phyloP scores from a whole-genome alignment of 2,329 filamentous ascomycete genomes.

The Stromatinia cepivora region DNA sequence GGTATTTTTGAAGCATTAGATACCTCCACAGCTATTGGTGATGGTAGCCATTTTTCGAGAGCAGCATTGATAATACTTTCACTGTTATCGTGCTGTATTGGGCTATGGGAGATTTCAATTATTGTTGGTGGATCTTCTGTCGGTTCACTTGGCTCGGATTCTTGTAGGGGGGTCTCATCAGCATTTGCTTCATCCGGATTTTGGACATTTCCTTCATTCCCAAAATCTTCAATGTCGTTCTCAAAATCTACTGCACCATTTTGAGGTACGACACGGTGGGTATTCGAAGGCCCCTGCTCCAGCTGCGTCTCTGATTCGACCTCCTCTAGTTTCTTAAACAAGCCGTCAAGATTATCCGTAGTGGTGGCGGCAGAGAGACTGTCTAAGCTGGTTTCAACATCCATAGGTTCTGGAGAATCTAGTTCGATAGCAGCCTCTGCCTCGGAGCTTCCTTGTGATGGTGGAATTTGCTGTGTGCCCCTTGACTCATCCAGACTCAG shows the following conservation, averaged over 20 bases:
- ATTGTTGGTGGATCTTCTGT: background rate
- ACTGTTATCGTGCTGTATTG: background rate
- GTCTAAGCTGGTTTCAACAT: background rate
- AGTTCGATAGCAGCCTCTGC: background rate
- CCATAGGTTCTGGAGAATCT: conserved; percentile 6
- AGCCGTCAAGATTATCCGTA: conserved; percentile 12
- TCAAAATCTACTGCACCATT: background rate
- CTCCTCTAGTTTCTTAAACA: conserved; percentile 11
- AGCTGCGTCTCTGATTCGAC: background rate
- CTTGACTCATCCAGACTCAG: background rate
- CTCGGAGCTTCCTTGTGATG: background rate
- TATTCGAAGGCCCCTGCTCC: background rate
- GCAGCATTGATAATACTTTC: background rate
- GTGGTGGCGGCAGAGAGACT: background rate
- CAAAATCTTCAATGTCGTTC: background rate
- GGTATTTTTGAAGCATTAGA: background rate
- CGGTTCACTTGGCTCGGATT: background rate
- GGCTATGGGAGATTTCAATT: too few species aligned
- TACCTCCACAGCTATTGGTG: background rate
- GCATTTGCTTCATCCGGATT: background rate
- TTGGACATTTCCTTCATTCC: background rate
- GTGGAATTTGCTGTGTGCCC: background rate
- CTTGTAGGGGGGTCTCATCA: background rate
- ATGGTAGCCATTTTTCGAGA: background rate
- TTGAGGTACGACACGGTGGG: background rate